Conservation (phyloP, 495 filamentous ascomycete species). For the Hyphodiscus hymeniophilus region DNA sequence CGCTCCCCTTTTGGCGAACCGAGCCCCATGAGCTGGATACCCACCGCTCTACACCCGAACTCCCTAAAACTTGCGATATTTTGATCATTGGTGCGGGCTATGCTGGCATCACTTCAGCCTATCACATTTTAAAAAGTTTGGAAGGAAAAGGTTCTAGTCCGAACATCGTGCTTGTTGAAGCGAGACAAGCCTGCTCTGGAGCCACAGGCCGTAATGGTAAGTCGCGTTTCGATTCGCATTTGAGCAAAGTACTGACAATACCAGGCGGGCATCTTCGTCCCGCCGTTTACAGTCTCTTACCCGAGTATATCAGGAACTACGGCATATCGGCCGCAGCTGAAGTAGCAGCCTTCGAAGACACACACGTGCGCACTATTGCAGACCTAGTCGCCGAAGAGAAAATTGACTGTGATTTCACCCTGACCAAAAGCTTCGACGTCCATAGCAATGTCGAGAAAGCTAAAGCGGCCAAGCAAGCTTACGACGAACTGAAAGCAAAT, state of each 20-base stretch:
- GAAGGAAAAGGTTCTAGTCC: background rate
- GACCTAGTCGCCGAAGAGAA: slow-evolving; percentile 38
- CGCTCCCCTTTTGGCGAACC: slow-evolving; percentile 56
- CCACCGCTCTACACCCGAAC: slow-evolving; percentile 38
- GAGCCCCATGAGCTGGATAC: slow-evolving; percentile 50
- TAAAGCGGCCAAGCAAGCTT: background rate
- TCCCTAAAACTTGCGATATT: slow-evolving; percentile 44
- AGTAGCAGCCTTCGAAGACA: slow-evolving; percentile 45
- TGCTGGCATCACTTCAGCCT: slow-evolving; percentile 53
- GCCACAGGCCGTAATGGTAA: slow-evolving; percentile 49
- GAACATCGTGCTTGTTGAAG: slow-evolving; percentile 44
- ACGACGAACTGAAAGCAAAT: background rate
- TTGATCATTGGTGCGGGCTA: slow-evolving; percentile 66
- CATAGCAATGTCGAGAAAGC: background rate
- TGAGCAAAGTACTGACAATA: background rate
- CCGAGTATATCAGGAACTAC: slow-evolving; percentile 26
- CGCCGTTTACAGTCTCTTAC: slow-evolving; percentile 44
- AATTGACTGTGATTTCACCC: slow-evolving; percentile 41
- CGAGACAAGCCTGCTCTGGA: slow-evolving; percentile 42
- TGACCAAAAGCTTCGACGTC: slow-evolving; percentile 18
- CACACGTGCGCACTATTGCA: slow-evolving; percentile 45
- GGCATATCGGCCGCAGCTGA: slow-evolving; percentile 38
- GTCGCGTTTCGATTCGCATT: slow-evolving; percentile 1
- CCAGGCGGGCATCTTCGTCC: slow-evolving; percentile 55
- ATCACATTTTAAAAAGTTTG: slow-evolving; percentile 38